Evolutionary conservation across 75 land plant species (phyloP).

Genomic region (Pseudotsuga menziesii): DNA sequence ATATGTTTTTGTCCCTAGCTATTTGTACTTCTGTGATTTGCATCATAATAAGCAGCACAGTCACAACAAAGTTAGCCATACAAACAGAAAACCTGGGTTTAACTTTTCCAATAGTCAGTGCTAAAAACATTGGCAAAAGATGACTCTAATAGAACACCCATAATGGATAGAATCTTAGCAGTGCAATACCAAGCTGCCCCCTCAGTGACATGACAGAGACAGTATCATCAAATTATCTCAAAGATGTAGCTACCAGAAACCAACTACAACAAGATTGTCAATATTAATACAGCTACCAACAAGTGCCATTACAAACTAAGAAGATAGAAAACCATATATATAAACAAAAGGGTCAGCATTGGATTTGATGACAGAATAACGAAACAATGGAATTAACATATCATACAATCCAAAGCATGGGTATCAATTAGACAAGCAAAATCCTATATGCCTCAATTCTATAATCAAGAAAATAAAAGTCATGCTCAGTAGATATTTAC

Average conservation of each 20-base stretch:
- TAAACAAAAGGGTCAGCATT: neutral
- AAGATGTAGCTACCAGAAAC: neutral
- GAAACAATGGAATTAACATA: neutral
- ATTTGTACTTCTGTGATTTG: too few relatives aligned
- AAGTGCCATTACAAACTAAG: too few relatives aligned
- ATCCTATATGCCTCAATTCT: neutral
- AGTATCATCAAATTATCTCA: neutral
- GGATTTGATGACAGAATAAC: neutral
- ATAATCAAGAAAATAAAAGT: neutral
- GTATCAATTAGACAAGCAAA: neutral
- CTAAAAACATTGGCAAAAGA: too few relatives aligned
- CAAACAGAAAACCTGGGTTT: too few relatives aligned
- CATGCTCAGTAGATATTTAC: constrained; percentile 19
- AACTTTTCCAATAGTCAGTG: too few relatives aligned
- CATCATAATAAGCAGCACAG: too few relatives aligned
- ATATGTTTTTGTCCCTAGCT: too few relatives aligned
- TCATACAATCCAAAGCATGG: neutral
- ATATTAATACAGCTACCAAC: too few relatives aligned
- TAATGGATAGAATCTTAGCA: neutral
- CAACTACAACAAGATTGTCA: neutral
- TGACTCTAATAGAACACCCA: neutral
- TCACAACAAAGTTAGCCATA: too few relatives aligned
- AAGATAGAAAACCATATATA: too few relatives aligned
- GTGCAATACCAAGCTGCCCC: neutral
- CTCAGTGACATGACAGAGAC: neutral